Conservation (phyloP, 331 rosid genomes). For the Cydonia oblonga region DNA sequence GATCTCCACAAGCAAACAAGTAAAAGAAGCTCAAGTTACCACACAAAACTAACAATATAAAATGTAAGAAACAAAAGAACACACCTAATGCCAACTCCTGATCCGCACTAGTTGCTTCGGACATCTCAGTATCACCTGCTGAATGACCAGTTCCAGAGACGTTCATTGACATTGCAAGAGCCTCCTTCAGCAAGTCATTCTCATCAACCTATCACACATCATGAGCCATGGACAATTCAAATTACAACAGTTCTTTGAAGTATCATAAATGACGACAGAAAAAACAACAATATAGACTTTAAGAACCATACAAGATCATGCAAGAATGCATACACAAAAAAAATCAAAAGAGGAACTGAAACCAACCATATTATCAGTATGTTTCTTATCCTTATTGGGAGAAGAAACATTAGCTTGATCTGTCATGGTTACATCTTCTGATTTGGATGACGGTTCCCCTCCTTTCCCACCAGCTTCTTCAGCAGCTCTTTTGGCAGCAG, state of each 20-base stretch:
- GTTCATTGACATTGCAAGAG: constrained; percentile 88
- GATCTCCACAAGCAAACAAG: neutral
- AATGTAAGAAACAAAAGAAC: constrained; percentile 9
- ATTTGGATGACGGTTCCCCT: constrained; percentile 50
- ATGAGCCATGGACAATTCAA: neutral
- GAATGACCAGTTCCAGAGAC: constrained; percentile 44
- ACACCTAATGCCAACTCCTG: constrained; percentile 89
- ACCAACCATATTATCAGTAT: constrained; percentile 33
- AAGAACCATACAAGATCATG: neutral
- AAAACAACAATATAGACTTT: neutral
- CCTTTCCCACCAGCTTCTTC: constrained; percentile 76
- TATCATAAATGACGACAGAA: neutral
- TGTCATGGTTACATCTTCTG: constrained; percentile 78
- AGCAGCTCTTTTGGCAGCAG: constrained; percentile 92
- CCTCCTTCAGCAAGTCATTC: constrained; percentile 69
- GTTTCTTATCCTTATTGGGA: constrained; percentile 48
- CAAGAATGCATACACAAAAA: neutral
- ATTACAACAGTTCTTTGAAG: neutral
- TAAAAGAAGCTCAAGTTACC: neutral
- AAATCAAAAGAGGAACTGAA: neutral
- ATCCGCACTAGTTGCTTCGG: constrained; percentile 64
- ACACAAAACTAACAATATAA: neutral
- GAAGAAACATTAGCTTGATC: constrained; percentile 43
- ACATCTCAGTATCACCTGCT: constrained; percentile 71
- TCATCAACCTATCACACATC: constrained; percentile 33